Evolutionary conservation across 2,329 filamentous ascomycete genomes (phyloP).

Genomic region (Fusarium torreyae): DNA sequence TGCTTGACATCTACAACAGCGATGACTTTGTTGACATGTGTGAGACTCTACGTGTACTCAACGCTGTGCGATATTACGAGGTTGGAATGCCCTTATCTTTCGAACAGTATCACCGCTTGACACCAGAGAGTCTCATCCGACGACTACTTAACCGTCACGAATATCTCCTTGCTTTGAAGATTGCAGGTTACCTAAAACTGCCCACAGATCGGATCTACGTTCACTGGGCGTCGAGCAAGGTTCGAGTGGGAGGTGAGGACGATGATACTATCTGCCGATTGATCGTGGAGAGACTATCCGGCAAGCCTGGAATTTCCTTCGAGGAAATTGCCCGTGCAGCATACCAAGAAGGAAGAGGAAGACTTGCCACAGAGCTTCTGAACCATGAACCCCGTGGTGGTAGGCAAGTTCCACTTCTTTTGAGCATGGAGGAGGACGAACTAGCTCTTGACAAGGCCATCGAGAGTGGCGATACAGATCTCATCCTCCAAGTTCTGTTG

Average conservation of each 20-base stretch:
- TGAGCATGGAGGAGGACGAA: conserved; percentile 96
- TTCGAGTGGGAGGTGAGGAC: conserved; percentile 85
- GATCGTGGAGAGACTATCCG: conserved; percentile 88
- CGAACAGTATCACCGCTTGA: conserved; percentile 92
- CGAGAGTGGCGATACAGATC: conserved; percentile 93
- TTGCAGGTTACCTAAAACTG: conserved; percentile 89
- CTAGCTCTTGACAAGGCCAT: conserved; percentile 97
- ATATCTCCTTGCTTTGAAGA: conserved; percentile 89
- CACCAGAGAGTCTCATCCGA: conserved; percentile 88
- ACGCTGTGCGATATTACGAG: conserved; percentile 92
- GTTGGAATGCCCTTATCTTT: conserved; percentile 92
- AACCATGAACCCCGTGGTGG: conserved; percentile 95
- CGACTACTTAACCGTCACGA: conserved; percentile 90
- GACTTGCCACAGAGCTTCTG: conserved; percentile 90
- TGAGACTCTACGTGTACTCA: conserved; percentile 91
- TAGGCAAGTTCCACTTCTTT: conserved; percentile 92
- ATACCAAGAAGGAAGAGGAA: conserved; percentile 91
- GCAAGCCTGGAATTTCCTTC: conserved; percentile 94
- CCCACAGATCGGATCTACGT: conserved; percentile 93
- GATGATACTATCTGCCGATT: conserved; percentile 89
- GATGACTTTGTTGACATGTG: conserved; percentile 99
- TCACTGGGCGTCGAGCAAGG: conserved; percentile 97
- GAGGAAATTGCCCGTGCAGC: conserved; percentile 93
- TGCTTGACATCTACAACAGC: conserved; percentile 96
- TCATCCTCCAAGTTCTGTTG: conserved; percentile 90